Evolutionary conservation across 176 grass and related monocot species (phyloP), one percentile per base, ranked within the genome.

Genomic region (Pontederia paniculata): DNA sequence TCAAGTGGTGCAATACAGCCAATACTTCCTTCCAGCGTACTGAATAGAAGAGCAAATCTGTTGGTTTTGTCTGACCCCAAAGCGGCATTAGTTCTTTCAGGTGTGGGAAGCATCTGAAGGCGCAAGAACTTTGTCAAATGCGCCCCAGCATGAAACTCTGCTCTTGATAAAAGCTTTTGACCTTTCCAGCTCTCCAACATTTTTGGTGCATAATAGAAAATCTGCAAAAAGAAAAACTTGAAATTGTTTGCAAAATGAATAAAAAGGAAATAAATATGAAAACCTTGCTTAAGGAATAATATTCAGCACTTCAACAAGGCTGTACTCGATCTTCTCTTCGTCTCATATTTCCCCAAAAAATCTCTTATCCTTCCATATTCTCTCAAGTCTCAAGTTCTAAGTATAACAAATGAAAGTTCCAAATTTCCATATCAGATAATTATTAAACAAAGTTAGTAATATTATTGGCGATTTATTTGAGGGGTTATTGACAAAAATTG

Each of bases 111-210:
- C 85, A 89, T 89, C 59, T 96, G 91, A 42, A 96, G 44, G 48
- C 91, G 81, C 70, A 96, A 58, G 75, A 96, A 89, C 61, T 96
- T 96, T 0, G 79, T 76, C 37, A 96, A 63, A 62, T 83, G 79
- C 46, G 79, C 67, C 16, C 91, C 91, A 54, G 78, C 79, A 83
- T 89, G 91, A 78, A 96, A 81, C 51, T 96, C 91, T 52, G 82
- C 82, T 48, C 85, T 74, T 9, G 82, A 71, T 55, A 96, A 73
- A 23, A 96, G 85, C 55, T 96, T 96, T 70, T 96, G 90, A 12
- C 91, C 91, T 69, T 96, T 96, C 91, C 86, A 96, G 44, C 91
- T 89, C 77, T 96, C 91, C 56, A 96, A 73, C 49, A 73, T 82
- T 84, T 82, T 96, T 52, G 91, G 82, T 53, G 91, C 91, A 81